Base-by-base conservation (phyloP, 225 moss, liverwort and hornwort genomes). In the Marchantia paleacea region DNA sequence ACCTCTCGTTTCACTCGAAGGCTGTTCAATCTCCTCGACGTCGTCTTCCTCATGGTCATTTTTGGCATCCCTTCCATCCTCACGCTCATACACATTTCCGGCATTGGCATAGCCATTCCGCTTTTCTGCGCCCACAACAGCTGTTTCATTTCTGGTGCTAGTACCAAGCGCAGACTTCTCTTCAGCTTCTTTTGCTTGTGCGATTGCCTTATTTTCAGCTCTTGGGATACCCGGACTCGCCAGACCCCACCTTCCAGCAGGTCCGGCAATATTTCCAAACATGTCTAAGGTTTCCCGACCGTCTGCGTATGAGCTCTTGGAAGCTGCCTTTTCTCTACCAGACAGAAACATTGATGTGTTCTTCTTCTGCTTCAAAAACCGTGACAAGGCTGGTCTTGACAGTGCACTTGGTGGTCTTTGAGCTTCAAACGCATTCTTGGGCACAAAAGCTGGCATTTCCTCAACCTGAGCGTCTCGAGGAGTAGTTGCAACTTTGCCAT, bases 321-420 rank as follows among this genome's bases (percentile, higher is more conserved):
- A 75, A 54, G 88, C 85, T 83, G 82, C 18, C 52, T 80, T 84
- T 28, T 78, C 69, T 55, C 88, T 90, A n/a, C 86, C 83, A 25
- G 85, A 81, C 52, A 89, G 82, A 78, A 89, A 93, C 13, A 74
- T 80, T 58, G 90, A 77, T 58, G 86, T 85, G 48, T 76, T 55
- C 84, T 94, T 94, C 15, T 86, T 89, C 63, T 90, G 85, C 83
- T 80, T 93, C 92, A 93, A 85, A 80, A 93, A 97, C 64, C 84
- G 81, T 30, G 93, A 91, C 94, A 97, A 91, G 3, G 85, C 82
- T 72, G 80, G 88, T 52, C 84, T 92, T 74, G 80, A 88, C 18
- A 94, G 87, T 12, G 89, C 85, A 83, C 94, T 82, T 69, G 82
- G 86, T 67, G 97, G 97, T 55, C 97, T 89, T 83, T 97, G 97